phyloP scores from a whole-genome alignment of 208 protist species.

The Crithidia expoeki region DNA sequence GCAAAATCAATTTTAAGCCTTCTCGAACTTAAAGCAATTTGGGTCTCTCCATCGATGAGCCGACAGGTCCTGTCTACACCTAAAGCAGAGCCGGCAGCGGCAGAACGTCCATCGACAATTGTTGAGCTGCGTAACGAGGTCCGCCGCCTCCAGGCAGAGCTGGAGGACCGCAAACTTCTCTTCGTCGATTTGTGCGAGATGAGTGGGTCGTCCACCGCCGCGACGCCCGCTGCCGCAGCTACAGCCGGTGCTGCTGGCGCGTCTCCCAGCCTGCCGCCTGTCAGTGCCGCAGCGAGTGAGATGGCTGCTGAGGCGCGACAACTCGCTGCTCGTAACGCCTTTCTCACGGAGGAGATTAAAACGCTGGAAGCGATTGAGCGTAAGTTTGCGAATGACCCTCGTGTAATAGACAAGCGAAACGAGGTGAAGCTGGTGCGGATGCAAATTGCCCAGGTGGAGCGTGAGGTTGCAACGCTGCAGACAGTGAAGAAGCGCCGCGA shows the following conservation, averaged over 20 bases:
- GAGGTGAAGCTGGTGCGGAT: constrained; percentile 53
- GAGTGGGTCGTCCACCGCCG: constrained; percentile 13
- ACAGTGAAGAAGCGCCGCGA: constrained; percentile 57
- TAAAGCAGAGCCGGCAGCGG: background rate
- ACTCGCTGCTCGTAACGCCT: constrained; percentile 46
- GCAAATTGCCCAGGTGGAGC: constrained; percentile 55
- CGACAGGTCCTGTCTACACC: background rate
- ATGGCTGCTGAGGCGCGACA: constrained; percentile 27
- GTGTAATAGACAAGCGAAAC: constrained; percentile 71
- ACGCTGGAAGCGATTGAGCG: constrained; percentile 31
- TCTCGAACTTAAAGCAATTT: too few species aligned
- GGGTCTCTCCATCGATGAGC: too few species aligned
- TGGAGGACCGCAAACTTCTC: constrained; percentile 40
- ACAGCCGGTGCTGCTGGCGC: background rate
- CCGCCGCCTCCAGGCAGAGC: constrained; percentile 22
- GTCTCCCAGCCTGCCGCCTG: background rate
- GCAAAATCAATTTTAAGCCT: too few species aligned
- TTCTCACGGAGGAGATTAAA: constrained; percentile 44
- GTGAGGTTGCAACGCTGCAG: constrained; percentile 67
- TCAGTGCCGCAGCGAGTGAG: constrained; percentile 7
- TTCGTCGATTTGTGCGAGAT: constrained; percentile 35
- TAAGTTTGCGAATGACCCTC: constrained; percentile 45
- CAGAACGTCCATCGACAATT: constrained; percentile 6
- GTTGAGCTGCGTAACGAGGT: constrained; percentile 44
- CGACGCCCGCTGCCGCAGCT: background rate